A percentile compares a stretch with the other conserved stretches of the same genome.
These are phyloP conservation scores for Inga leiocalycina DNA, from an alignment of 306 rosid species.

Conservation along the genomic window DNA sequence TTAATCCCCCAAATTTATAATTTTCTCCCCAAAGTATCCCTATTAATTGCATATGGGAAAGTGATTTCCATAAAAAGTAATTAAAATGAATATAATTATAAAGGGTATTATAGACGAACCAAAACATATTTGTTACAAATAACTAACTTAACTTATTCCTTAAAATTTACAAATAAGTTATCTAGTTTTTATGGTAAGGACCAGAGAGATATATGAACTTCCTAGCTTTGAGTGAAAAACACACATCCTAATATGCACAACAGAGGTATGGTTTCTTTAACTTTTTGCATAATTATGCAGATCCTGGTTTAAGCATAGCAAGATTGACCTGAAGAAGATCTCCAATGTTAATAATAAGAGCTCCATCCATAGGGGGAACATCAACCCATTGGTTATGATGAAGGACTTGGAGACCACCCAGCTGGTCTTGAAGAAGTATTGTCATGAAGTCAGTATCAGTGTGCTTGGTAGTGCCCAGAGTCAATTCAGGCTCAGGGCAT, in stretches of 20 bases:
- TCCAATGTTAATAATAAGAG: constrained; percentile 53
- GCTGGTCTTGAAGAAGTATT: constrained; percentile 53
- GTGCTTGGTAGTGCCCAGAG: constrained; percentile 49
- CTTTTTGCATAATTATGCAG: not conserved
- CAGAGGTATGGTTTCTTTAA: not conserved
- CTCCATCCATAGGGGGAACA: constrained; percentile 42
- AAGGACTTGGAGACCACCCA: constrained; percentile 56
- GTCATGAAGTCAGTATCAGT: constrained; percentile 48
- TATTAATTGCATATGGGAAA: too few species aligned
- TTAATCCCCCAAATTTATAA: too few species aligned
- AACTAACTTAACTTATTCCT: too few species aligned
- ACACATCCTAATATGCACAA: not conserved
- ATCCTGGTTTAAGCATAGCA: not conserved
- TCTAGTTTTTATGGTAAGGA: too few species aligned
- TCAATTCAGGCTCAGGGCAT: constrained; percentile 59
- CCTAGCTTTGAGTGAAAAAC: not conserved
- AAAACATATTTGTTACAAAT: too few species aligned
- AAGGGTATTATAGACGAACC: too few species aligned
- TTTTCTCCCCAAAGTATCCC: too few species aligned
- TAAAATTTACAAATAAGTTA: too few species aligned
- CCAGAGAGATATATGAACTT: not conserved
- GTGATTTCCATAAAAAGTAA: too few species aligned
- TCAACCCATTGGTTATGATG: constrained; percentile 46
- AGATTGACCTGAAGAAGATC: constrained; percentile 48
- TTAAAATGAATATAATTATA: too few species aligned